Base-by-base conservation (phyloP, 345 rosid genomes). In the Moricandia arvensis region DNA sequence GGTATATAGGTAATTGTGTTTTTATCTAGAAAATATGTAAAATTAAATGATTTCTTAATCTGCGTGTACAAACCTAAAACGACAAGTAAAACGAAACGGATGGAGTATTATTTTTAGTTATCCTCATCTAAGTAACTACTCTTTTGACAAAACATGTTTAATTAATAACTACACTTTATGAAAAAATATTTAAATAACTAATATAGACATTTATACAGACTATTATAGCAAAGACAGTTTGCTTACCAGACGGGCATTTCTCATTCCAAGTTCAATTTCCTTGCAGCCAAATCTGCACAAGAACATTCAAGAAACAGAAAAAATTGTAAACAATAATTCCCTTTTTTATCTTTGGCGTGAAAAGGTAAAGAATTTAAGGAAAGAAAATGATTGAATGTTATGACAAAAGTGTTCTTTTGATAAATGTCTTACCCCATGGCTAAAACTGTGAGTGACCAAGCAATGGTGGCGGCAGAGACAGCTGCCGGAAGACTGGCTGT, bases 371-470 rank as follows among this genome's bases (percentile, higher is more conserved):
- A 34, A 45, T 45, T n/a, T 15, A n/a, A 35, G 13, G 59, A 55
- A 13, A 65, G 26, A 49, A 43, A 67, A 30, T 38, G 5, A 43
- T 18, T 49, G 41, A 67, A 34, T 7, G 37, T 49, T 59, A 0
- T 34, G 16, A 35, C 59, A 68, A 57, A 24, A 5, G 61, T 63
- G 30, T 63, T 13, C 33, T 61, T 17, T 38, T 8, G 24, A 13
- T 9, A 34, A 8, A 15, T 60, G 63, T 57, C 51, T 73, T 85
- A 94, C 98, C 96, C 98, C 92, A 86, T 85, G 71, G 99, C 97
- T 27, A 95, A 93, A 66, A 88, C 75, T 43, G 97, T 91, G 33
- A 95, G 90, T 7, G 93, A 78, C 99, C 97, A 91, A 55, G 99
- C 96, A 81, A 95, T 82, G 63, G 84, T 70, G 0, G 87, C 97